phyloP scores from a whole-genome alignment of 2,329 filamentous ascomycete genomes.

The Acrodontium crateriforme region DNA sequence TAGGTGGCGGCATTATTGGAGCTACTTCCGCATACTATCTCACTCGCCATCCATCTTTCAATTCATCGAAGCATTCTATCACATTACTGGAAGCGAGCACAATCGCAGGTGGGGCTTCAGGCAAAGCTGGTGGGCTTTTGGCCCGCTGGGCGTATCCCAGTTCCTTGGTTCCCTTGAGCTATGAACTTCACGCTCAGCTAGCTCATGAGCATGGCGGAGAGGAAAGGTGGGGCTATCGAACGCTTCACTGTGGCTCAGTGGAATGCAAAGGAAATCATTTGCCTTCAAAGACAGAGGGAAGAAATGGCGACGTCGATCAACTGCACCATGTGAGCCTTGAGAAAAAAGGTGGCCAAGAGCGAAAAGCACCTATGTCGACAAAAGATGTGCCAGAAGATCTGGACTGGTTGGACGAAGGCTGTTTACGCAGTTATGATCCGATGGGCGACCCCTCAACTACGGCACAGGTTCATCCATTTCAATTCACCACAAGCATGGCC shows the following conservation, averaged over 20 bases:
- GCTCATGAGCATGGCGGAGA: constrained; percentile 71
- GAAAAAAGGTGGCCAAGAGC: too few species aligned
- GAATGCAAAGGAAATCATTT: constrained; percentile 31
- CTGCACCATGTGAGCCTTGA: constrained; percentile 38
- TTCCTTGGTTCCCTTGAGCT: constrained; percentile 74
- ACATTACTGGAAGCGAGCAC: constrained; percentile 75
- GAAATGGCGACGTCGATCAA: constrained; percentile 15
- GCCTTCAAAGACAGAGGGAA: constrained; percentile 17
- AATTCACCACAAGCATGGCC: constrained; percentile 78
- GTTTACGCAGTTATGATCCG: constrained; percentile 57
- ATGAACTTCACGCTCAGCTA: constrained; percentile 67
- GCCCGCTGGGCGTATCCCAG: constrained; percentile 84
- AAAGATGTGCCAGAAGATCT: constrained; percentile 57
- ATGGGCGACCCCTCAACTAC: constrained; percentile 76
- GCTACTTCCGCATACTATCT: constrained; percentile 84
- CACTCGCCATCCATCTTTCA: constrained; percentile 70
- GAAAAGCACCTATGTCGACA: too few species aligned
- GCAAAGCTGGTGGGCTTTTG: constrained; percentile 84
- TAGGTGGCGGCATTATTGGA: constrained; percentile 82
- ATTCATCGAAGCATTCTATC: constrained; percentile 60
- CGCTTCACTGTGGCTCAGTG: constrained; percentile 58
- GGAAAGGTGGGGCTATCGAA: constrained; percentile 74
- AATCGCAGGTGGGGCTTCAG: constrained; percentile 82
- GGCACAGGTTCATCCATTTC: constrained; percentile 83
- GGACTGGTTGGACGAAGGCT: constrained; percentile 65